phyloP scores from a whole-genome alignment of 305 asterid genomes.

The Fraxinus angustifolia region DNA sequence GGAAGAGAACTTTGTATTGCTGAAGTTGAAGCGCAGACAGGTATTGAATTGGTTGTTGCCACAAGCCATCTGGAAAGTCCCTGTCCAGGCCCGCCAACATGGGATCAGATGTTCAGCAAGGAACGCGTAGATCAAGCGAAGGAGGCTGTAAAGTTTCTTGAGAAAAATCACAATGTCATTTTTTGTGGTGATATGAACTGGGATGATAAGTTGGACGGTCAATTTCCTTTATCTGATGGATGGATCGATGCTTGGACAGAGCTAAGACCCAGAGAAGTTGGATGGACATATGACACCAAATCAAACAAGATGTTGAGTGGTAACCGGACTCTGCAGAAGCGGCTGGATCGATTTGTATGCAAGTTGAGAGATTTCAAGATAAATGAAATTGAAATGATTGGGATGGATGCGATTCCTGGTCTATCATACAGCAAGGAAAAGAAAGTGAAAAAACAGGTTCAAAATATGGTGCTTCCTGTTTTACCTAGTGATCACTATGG shows the following conservation, averaged over 20 bases:
- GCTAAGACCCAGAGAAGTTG: conserved; percentile 64
- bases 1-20: conserved; percentile 71
- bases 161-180: conserved; percentile 51
- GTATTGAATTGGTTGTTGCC: conserved; percentile 50
- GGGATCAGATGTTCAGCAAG: conserved; percentile 91
- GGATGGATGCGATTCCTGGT: conserved; percentile 68
- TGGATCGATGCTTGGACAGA: conserved; percentile 89
- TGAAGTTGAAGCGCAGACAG: conserved; percentile 49
- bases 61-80: conserved; percentile 97
- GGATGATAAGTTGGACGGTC: conserved; percentile 83
- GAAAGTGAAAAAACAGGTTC: conserved; percentile 58
- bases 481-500: conserved; percentile 95
- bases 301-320: conserved; percentile 83
- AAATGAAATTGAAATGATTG: conserved; percentile 65
- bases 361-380: conserved; percentile 60
- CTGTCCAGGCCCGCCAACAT: conserved; percentile 78
- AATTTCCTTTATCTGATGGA: conserved; percentile 61
- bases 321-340: conserved; percentile 58
- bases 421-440: conserved; percentile 58
- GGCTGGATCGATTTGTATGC: conserved; percentile 76
- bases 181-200: conserved; percentile 98
- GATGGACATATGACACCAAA: conserved; percentile 89
- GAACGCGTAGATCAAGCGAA: conserved; percentile 85
- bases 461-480: conserved; percentile 70
- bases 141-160: conserved; percentile 62